Evolutionary conservation across 257 asterid genomes (phyloP).

Genomic region (Solanum chiquidenum): DNA sequence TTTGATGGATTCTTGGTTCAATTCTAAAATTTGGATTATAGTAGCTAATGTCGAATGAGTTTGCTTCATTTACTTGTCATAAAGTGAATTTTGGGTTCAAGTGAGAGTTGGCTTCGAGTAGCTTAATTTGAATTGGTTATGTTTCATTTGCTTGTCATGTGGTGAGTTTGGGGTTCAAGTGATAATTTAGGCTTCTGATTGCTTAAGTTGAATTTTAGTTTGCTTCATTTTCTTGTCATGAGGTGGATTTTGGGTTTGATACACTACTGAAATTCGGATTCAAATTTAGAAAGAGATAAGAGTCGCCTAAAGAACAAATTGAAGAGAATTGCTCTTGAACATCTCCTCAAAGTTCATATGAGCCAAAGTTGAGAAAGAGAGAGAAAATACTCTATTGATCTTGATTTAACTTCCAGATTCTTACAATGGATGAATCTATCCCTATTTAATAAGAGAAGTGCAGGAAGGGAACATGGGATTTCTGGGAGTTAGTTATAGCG

Average conservation of each 20-base stretch:
- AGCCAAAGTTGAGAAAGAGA: background rate
- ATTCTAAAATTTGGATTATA: background rate
- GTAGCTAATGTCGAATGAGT: background rate
- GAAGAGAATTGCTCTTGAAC: background rate
- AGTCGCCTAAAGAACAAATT: background rate
- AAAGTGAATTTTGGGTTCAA: background rate
- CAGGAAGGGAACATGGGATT: background rate
- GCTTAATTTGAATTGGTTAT: background rate
- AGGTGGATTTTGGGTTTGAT: background rate
- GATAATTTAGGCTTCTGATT: background rate
- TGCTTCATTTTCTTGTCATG: background rate
- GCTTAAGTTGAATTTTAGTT: background rate
- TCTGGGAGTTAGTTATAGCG: background rate
- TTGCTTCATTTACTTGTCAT: background rate
- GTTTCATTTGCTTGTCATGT: background rate
- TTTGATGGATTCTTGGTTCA: background rate
- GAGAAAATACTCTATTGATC: background rate
- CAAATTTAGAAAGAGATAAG: background rate
- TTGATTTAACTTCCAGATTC: background rate
- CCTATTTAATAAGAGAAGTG: background rate
- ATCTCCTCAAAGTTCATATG: background rate
- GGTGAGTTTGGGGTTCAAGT: background rate
- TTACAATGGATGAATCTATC: background rate
- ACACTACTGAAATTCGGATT: background rate
- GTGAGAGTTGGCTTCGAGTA: background rate